phyloP scores from a whole-genome alignment of 2,329 filamentous ascomycete species.

The Neoscytalidium dimidiatum region DNA sequence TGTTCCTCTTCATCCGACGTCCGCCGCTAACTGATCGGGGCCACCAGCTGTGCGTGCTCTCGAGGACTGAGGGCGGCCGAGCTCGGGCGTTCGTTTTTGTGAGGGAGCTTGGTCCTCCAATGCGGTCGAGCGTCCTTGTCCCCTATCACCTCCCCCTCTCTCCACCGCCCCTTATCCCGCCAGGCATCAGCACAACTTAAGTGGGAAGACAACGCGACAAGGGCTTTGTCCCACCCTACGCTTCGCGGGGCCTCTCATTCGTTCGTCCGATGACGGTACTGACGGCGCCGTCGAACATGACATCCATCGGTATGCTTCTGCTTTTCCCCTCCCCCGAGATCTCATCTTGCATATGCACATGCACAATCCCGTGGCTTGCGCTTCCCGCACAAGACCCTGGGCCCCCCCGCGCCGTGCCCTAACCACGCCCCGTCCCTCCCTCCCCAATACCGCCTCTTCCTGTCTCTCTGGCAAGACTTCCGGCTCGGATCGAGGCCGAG shows the following conservation, averaged over 20 bases:
- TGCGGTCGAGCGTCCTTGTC: constrained; percentile 9
- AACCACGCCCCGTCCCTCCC: no score
- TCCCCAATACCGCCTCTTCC: not conserved
- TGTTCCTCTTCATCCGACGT: not conserved
- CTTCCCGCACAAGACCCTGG: not conserved
- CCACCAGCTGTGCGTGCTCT: no score
- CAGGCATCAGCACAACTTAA: constrained; percentile 1
- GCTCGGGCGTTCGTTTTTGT: not conserved
- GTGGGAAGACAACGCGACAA: not conserved
- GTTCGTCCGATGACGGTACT: not conserved
- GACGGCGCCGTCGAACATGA: not conserved
- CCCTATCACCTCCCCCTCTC: constrained; percentile 13
- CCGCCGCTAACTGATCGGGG: not conserved
- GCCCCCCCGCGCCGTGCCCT: not conserved
- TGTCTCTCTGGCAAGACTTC: not conserved
- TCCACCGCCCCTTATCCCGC: not conserved
- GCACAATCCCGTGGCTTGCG: not conserved
- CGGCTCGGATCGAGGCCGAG: constrained; percentile 13
- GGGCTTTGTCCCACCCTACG: not conserved
- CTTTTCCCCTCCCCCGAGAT: not conserved
- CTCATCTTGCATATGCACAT: not conserved
- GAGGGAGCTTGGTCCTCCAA: not conserved
- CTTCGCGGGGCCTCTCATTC: not conserved
- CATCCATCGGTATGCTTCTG: not conserved
- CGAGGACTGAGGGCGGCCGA: not conserved